phyloP scores from a whole-genome alignment of 2,329 filamentous ascomycete species.

The Alternaria burnsii region DNA sequence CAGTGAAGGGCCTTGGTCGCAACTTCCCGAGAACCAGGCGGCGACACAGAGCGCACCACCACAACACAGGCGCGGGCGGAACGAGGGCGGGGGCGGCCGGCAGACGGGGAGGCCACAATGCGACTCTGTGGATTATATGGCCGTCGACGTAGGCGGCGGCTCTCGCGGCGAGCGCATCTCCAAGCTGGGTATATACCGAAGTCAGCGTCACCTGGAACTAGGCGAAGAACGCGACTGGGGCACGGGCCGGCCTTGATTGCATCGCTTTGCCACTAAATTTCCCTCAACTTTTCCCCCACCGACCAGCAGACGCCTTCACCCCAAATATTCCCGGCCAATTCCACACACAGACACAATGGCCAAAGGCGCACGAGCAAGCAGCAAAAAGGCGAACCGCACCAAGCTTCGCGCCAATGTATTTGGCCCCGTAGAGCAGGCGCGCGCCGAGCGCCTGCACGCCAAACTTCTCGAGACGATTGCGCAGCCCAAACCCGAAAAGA shows the following conservation, averaged over 20 bases:
- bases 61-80: neutral
- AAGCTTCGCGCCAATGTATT: slow-evolving; percentile 83
- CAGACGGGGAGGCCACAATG: neutral
- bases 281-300: slow-evolving; percentile 18
- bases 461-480: slow-evolving; percentile 83
- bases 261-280: slow-evolving; percentile 35
- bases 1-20: slow-evolving; percentile 26
- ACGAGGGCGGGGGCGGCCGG: neutral
- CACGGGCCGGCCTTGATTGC: slow-evolving; percentile 23
- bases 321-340: slow-evolving; percentile 9
- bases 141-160: slow-evolving; percentile 33
- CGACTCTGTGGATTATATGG: slow-evolving; percentile 11
- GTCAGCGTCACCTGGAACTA: slow-evolving; percentile 29
- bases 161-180: slow-evolving; percentile 35
- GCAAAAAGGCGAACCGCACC: slow-evolving; percentile 82
- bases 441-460: slow-evolving; percentile 82
- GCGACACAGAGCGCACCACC: slow-evolving; percentile 7
- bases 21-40: slow-evolving; percentile 22
- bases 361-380: slow-evolving; percentile 82
- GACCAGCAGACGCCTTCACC: slow-evolving; percentile 10
- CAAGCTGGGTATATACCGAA: slow-evolving; percentile 27
- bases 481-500: slow-evolving; percentile 71
- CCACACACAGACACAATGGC: slow-evolving; percentile 69
- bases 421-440: slow-evolving; percentile 79
- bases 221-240: slow-evolving; percentile 29